phyloP scores from a whole-genome alignment of 169 alveolate genomes.

The Ichthyophthirius multifiliis region DNA sequence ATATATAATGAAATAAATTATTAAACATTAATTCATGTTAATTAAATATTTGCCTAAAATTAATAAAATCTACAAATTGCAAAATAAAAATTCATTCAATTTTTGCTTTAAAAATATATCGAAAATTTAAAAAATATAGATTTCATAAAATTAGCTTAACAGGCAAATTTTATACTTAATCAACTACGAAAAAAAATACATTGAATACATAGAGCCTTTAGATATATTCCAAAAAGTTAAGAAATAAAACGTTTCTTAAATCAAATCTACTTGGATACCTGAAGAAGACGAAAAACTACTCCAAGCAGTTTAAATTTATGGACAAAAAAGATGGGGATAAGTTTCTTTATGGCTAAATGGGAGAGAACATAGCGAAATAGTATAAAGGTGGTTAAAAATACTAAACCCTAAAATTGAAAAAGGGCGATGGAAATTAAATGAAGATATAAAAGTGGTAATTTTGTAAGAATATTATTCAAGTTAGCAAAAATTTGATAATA shows the following conservation, averaged over 20 bases:
- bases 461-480: slow-evolving; percentile 2
- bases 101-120: background rate
- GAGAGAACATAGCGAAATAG: background rate
- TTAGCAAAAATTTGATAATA: background rate
- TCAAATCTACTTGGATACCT: background rate
- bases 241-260: background rate
- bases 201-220: background rate
- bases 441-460: slow-evolving; percentile 22
- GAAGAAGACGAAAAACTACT: background rate
- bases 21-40: background rate
- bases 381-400: slow-evolving; percentile 33
- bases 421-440: slow-evolving; percentile 21
- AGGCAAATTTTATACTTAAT: background rate
- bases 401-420: slow-evolving; percentile 18
- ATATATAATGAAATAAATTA: background rate
- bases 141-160: background rate
- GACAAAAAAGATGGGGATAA: slow-evolving; percentile 11
- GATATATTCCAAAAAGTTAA: background rate
- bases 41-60: background rate
- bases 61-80: background rate
- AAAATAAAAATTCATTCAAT: background rate
- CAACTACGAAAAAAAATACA: background rate
- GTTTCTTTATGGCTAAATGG: background rate
- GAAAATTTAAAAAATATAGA: background rate
- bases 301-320: background rate